Conservation (phyloP, 2,329 filamentous ascomycete genomes). For the Karstenula rhodostoma region DNA sequence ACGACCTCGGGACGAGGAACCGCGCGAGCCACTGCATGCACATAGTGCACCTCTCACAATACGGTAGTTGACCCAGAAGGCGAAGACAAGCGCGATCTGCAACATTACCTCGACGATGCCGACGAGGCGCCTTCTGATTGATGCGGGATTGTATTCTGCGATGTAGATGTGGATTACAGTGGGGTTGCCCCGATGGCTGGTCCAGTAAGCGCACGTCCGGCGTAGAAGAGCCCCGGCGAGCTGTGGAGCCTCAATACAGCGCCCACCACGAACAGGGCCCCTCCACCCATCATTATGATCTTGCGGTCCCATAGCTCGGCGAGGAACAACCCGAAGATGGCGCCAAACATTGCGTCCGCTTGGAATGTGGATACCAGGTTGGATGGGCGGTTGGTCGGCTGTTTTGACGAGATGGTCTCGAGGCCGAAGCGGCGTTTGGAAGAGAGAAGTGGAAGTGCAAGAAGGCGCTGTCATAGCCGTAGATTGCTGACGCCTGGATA, state of each 20-base stretch:
- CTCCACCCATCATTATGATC: constrained; percentile 6
- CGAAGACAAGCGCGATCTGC: constrained; percentile 71
- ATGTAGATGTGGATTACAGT: constrained; percentile 58
- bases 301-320: constrained; percentile 11
- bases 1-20: constrained; percentile 70
- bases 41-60: constrained; percentile 17
- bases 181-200: background rate
- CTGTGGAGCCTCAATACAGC: constrained; percentile 6
- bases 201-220: background rate
- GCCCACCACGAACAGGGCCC: constrained; percentile 5
- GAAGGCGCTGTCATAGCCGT: background rate
- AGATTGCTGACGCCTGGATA: background rate
- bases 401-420: background rate
- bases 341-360: constrained; percentile 6
- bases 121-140: constrained; percentile 67
- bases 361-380: constrained; percentile 11
- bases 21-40: constrained; percentile 60
- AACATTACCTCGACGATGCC: constrained; percentile 60
- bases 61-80: constrained; percentile 39
- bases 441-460: background rate
- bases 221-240: background rate
- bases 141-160: constrained; percentile 65
- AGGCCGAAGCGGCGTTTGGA: constrained; percentile 10
- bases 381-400: constrained; percentile 1
- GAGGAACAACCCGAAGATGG: constrained; percentile 1